Percentiles rank a stretch among this genome's conserved stretches.
Conservation (phyloP, 192 early-diverging fungal species). For the Jimgerdemannia flammicorona region DNA sequence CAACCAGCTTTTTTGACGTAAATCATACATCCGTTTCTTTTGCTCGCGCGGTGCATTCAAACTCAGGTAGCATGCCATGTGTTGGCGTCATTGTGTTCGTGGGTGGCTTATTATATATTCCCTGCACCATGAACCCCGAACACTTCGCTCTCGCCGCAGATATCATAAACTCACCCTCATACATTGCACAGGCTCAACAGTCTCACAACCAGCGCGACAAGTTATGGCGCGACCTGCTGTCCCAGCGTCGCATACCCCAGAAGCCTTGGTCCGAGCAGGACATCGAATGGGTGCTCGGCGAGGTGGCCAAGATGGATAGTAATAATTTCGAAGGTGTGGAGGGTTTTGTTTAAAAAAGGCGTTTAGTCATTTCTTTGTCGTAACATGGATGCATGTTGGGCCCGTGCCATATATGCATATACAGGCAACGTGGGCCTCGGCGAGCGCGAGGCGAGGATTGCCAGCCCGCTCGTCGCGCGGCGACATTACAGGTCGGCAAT, state of each 20-base stretch:
- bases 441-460: slow-evolving; percentile 1
- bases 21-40: too few species aligned
- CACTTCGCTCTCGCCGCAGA: background rate
- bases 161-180: background rate
- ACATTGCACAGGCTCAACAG: background rate
- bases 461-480: background rate
- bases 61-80: too few species aligned
- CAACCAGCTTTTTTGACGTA: too few species aligned
- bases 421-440: slow-evolving; percentile 1
- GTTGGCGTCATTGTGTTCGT: too few species aligned
- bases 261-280: background rate
- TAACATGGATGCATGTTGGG: background rate
- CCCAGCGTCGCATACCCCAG: background rate
- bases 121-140: background rate
- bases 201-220: background rate
- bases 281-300: slow-evolving; percentile 1
- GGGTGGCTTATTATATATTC: too few species aligned
- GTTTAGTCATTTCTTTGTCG: too few species aligned
- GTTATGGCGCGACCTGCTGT: background rate
- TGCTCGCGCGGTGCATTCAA: too few species aligned
- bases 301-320: slow-evolving; percentile 7
- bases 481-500: slow-evolving; percentile 1
- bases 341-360: background rate
- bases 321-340: slow-evolving; percentile 1
- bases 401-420: background rate